Percentiles rank a stretch among this genome's conserved stretches.
Evolutionary conservation across 306 rosid genomes (phyloP).

Genomic region (Acacia confusa): DNA sequence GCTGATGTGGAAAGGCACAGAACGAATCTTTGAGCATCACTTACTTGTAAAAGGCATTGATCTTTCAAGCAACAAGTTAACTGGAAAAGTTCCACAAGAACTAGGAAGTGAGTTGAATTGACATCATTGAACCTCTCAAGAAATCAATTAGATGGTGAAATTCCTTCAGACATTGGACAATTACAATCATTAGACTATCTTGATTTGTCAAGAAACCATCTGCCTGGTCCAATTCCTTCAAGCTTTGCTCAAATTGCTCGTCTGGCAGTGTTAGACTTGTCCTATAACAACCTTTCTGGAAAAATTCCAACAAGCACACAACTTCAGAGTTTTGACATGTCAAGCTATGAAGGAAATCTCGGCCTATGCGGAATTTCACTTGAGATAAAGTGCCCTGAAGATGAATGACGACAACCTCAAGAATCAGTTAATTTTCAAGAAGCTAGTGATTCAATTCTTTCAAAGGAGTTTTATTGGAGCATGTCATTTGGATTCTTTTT

Average conservation of each 20-base stretch:
- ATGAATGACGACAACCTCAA: background rate
- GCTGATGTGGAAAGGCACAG: constrained; percentile 30
- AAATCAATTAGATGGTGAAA: background rate
- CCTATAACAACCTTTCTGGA: background rate
- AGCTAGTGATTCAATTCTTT: background rate
- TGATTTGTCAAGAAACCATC: constrained; percentile 27
- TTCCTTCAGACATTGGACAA: constrained; percentile 10
- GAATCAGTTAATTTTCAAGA: background rate
- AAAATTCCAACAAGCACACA: background rate
- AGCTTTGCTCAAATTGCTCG: constrained; percentile 6
- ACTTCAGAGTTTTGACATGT: background rate
- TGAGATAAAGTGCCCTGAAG: background rate
- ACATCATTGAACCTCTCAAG: constrained; percentile 31
- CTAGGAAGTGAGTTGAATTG: background rate
- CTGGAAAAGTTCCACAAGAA: background rate
- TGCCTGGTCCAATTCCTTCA: background rate
- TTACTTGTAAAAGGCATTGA: background rate
- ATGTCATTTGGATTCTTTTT: constrained; percentile 14
- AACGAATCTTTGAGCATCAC: background rate
- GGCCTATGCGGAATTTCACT: background rate
- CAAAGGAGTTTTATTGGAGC: background rate
- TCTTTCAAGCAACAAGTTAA: background rate
- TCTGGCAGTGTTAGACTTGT: background rate
- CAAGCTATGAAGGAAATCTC: background rate
- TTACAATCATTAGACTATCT: constrained; percentile 4